phyloP scores from a whole-genome alignment of 805 yeast species.

The Wickerhamiella alocasiicola region DNA sequence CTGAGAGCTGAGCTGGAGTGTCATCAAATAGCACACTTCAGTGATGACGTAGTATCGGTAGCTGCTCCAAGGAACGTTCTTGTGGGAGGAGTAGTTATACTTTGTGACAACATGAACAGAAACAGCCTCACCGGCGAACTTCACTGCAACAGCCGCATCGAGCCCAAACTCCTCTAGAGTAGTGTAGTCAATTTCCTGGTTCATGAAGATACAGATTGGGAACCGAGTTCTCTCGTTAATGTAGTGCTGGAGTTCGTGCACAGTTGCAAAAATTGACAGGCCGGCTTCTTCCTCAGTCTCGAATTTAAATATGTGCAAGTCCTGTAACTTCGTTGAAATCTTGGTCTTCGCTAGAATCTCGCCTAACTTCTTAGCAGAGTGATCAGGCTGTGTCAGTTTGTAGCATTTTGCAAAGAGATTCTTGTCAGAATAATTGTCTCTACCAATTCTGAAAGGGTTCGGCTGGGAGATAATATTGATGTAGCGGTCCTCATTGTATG shows the following conservation, averaged over 20 bases:
- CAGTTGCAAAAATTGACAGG: constrained; percentile 25
- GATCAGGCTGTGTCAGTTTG: constrained; percentile 20
- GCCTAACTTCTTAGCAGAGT: constrained; percentile 33
- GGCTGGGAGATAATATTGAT: constrained; percentile 14
- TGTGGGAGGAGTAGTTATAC: constrained; percentile 21
- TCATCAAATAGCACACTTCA: constrained; percentile 30
- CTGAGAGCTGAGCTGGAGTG: constrained; percentile 28
- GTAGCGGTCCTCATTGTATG: constrained; percentile 15
- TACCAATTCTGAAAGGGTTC: constrained; percentile 7
- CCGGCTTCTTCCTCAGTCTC: constrained; percentile 17
- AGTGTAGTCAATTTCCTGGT: constrained; percentile 34
- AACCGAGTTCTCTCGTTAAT: constrained; percentile 33
- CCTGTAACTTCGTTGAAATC: constrained; percentile 62
- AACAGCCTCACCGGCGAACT: constrained; percentile 26
- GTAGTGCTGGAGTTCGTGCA: constrained; percentile 29
- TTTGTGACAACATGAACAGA: constrained; percentile 19
- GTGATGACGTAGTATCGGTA: constrained; percentile 30
- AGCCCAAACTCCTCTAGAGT: constrained; percentile 31
- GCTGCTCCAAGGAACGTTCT: constrained; percentile 24
- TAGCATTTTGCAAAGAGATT: constrained; percentile 17
- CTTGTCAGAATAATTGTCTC: constrained; percentile 3
- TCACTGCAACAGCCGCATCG: constrained; percentile 39
- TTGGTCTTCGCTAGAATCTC: constrained; percentile 55
- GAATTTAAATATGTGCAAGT: constrained; percentile 71
- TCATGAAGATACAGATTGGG: constrained; percentile 54